Percentiles rank a stretch among this genome's conserved stretches.
Evolutionary conservation across 805 yeast genomes (phyloP).

Genomic region (Saccharomycopsis fermentans): DNA sequence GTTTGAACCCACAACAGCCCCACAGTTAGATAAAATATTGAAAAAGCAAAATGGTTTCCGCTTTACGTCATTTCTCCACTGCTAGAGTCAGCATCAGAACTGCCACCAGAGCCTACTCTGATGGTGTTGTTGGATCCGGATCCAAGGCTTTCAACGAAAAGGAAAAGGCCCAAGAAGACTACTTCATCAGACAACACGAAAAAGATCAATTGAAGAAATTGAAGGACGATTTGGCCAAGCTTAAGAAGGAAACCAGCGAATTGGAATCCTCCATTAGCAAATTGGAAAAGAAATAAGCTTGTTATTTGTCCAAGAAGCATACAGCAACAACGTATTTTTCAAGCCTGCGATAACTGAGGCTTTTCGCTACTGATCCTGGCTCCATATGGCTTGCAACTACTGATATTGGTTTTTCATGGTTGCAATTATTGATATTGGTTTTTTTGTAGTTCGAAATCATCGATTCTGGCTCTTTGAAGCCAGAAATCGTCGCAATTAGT

Average conservation of each 20-base stretch:
- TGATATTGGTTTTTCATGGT: too few species aligned
- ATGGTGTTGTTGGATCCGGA: conserved; percentile 16
- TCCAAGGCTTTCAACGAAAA: conserved; percentile 17
- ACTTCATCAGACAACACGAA: conserved; percentile 17
- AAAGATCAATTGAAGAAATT: conserved; percentile 17
- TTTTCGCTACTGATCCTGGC: too few species aligned
- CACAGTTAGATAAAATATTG: not conserved
- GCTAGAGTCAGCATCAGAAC: conserved; percentile 2
- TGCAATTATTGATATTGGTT: not conserved
- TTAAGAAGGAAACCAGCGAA: conserved; percentile 15
- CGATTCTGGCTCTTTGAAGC: too few species aligned
- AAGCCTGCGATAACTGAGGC: too few species aligned
- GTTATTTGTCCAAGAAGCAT: too few species aligned
- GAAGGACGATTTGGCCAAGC: conserved; percentile 15
- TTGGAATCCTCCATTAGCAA: conserved; percentile 14
- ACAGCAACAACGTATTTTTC: too few species aligned
- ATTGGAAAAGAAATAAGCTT: conserved; percentile 7
- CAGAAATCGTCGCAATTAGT: too few species aligned
- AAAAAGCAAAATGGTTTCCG: conserved; percentile 10
- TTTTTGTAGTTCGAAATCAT: too few species aligned
- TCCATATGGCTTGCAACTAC: too few species aligned
- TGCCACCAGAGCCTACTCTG: conserved; percentile 12
- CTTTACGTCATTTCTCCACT: conserved; percentile 10
- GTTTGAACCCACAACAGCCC: not conserved
- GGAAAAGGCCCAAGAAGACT: conserved; percentile 18